Base-by-base conservation (phyloP, 2,329 filamentous ascomycete genomes). In the Plectosphaerella cucumerina region DNA sequence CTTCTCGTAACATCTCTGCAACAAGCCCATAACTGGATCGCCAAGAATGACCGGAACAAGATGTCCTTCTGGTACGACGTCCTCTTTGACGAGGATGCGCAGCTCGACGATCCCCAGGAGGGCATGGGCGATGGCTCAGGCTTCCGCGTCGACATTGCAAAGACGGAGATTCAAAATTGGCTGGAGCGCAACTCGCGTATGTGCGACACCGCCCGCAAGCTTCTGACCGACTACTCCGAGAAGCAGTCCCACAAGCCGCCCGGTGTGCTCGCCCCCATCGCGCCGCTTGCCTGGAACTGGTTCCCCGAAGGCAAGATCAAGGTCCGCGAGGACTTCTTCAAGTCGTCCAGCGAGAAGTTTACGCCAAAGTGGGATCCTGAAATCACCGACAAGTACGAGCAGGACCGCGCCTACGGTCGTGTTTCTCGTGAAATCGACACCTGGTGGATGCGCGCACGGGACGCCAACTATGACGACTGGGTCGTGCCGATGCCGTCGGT, bases 11-110 rank as follows among this genome's bases (percentile, higher is more conserved):
- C 83, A 0, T 81, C 80, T 3, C 66, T 87, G 12, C 84, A 87
- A 59, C 82, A 86, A 62, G 80, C 82, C 2, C 83, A 86, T 57
- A 87, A 87, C 62, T 86, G 84, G 82, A 84, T 82, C 1, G 82
- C 83, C 50, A 85, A 85, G 54, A 84, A 86, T 58, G 83, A 86
- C 59, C 72, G 84, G 34, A 86, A 86, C 65, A 87, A 87, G 62
- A 86, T 86, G 81, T 75, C 79, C 0, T 86, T 87, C 53, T 87
- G 84, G 83, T 81, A 80, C 50, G 80, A 83, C 49, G 80, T 86
- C 23, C 67, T 87, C 8, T 85, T 85, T 50, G 82, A 86, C 49
- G 81, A 82, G 26, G 75, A 77, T 26, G 71, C 70, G 6, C 69
- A 67, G 3, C 66, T 72, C 26, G 72, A 72, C 9, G 72, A 73